A percentile compares a stretch with the other conserved stretches of the same genome.
Conservation (phyloP, 306 rosid genomes). For the Medicago ruthenica region DNA sequence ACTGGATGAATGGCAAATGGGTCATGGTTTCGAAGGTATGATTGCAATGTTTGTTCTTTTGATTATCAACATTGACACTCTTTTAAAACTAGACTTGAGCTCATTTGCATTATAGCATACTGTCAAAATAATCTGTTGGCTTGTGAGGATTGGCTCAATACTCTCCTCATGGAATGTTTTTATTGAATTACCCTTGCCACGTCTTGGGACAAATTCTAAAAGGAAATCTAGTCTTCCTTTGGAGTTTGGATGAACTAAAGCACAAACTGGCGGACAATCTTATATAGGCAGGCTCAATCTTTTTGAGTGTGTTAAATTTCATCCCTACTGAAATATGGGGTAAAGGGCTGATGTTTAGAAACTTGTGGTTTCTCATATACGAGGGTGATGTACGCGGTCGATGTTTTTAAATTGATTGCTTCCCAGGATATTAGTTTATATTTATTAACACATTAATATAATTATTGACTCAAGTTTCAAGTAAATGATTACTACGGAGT, state of each 20-base stretch:
- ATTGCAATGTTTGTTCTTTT: constrained; percentile 13
- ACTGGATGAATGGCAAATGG: constrained; percentile 69
- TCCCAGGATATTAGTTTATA: constrained; percentile 3
- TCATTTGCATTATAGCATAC: neutral
- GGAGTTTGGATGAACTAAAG: neutral
- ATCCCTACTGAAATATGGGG: neutral
- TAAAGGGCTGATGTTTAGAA: neutral
- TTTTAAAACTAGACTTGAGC: neutral
- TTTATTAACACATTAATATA: neutral
- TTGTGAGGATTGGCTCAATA: constrained; percentile 27
- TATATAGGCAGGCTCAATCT: neutral
- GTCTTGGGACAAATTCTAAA: neutral
- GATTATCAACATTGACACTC: neutral
- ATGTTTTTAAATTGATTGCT: neutral
- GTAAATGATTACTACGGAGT: constrained; percentile 11
- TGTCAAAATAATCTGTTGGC: constrained; percentile 24
- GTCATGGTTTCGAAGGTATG: constrained; percentile 63
- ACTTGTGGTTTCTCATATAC: too few species aligned
- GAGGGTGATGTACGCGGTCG: too few species aligned
- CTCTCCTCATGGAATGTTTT: neutral
- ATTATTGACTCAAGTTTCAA: constrained; percentile 8
- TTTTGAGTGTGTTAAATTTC: constrained; percentile 15
- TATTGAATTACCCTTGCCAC: neutral
- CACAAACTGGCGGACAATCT: neutral
- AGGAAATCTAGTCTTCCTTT: neutral